phyloP scores from a whole-genome alignment of 805 yeast species.

The Pichia heedii region DNA sequence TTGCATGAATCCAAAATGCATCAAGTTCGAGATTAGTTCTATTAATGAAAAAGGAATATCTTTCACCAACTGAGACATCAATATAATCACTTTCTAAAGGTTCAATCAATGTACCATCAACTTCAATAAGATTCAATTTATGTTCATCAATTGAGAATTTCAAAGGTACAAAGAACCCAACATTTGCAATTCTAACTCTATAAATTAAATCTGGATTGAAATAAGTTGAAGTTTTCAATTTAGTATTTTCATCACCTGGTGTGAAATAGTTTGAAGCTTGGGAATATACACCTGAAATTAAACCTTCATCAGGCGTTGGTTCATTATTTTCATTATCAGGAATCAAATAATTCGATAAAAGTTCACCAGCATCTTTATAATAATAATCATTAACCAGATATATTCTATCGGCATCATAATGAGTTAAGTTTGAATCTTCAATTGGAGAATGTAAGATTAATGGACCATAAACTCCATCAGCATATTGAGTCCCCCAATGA shows the following conservation, averaged over 20 bases:
- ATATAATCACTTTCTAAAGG: constrained; percentile 23
- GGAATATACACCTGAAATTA: constrained; percentile 16
- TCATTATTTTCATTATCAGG: constrained; percentile 18
- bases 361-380: constrained; percentile 24
- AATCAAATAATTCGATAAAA: constrained; percentile 12
- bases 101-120: constrained; percentile 49
- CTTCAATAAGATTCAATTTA: constrained; percentile 44
- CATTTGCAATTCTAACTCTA: constrained; percentile 41
- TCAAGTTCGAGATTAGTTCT: constrained; percentile 1
- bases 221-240: constrained; percentile 9
- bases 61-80: constrained; percentile 15
- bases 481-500: constrained; percentile 18
- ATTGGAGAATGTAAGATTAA: constrained; percentile 13
- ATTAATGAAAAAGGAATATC: constrained; percentile 16
- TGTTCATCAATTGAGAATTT: constrained; percentile 46
- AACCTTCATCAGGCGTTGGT: constrained; percentile 20
- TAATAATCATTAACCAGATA: constrained; percentile 42
- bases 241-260: constrained; percentile 1
- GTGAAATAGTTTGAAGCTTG: constrained; percentile 11
- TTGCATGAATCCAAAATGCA: constrained; percentile 12
- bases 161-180: constrained; percentile 52
- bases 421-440: constrained; percentile 19
- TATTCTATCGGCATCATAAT: constrained; percentile 39
- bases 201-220: constrained; percentile 38
- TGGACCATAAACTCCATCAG: constrained; percentile 20